Evolutionary conservation across 1,284 basidiomycete species (phyloP).

Genomic region (Apiotrichum gamsii): DNA sequence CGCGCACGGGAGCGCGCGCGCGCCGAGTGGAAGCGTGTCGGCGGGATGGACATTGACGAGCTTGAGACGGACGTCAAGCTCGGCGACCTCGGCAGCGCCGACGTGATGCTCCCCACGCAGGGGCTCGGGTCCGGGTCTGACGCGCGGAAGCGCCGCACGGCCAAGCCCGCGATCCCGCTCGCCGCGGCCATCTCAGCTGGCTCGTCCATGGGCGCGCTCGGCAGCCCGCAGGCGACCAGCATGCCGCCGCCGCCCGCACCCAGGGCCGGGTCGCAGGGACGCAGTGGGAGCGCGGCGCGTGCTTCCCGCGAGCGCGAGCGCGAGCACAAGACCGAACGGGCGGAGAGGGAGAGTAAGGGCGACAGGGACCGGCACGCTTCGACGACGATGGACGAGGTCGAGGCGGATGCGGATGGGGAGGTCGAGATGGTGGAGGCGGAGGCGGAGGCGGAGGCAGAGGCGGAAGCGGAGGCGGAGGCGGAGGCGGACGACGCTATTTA

Average conservation of each 20-base stretch:
- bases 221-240: conserved; percentile 1
- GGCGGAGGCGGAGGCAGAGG: conserved; percentile 34
- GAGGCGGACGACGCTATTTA: conserved; percentile 58
- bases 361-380: conserved; percentile 12
- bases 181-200: conserved; percentile 6
- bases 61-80: conserved; percentile 19
- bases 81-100: conserved; percentile 33
- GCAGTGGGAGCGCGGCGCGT: not conserved
- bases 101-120: conserved; percentile 33
- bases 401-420: conserved; percentile 25
- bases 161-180: conserved; percentile 6
- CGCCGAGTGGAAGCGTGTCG: conserved; percentile 42
- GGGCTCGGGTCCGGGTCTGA: conserved; percentile 32
- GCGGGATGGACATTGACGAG: conserved; percentile 41
- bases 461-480: conserved; percentile 18
- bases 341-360: conserved; percentile 1
- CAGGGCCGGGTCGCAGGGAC: conserved; percentile 3
- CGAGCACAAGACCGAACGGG: no score
- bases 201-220: conserved; percentile 3
- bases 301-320: not conserved
- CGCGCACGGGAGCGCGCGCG: conserved; percentile 39
- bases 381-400: conserved; percentile 14
- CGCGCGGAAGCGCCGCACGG: conserved; percentile 9
- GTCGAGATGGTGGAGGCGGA: conserved; percentile 19
- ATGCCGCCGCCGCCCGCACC: conserved; percentile 6